These are phyloP conservation scores for Verticillium nonalfalfae DNA, from an alignment of 2,329 filamentous ascomycete species.

Conservation along the genomic window DNA sequence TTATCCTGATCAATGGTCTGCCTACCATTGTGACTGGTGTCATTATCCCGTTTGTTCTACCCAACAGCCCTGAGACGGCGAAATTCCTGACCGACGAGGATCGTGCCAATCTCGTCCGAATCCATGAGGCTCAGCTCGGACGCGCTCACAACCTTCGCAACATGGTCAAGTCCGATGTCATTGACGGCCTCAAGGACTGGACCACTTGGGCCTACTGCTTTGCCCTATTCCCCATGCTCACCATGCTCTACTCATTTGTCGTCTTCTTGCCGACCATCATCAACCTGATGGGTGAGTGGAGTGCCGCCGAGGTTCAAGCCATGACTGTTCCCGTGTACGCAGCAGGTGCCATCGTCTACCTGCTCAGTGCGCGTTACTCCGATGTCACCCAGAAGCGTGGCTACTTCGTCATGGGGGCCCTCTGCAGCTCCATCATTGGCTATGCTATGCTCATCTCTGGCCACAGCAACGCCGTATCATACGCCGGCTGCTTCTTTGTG, in stretches of 20 bases:
- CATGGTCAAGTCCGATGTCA: constrained; percentile 43
- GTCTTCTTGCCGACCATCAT: constrained; percentile 68
- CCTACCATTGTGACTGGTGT: constrained; percentile 49
- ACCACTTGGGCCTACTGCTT: constrained; percentile 55
- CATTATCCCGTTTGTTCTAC: constrained; percentile 47
- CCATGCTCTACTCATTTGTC: constrained; percentile 61
- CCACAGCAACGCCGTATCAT: constrained; percentile 49
- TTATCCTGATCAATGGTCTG: constrained; percentile 53
- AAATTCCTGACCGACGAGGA: constrained; percentile 33
- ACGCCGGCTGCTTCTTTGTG: constrained; percentile 56
- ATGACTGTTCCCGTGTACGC: constrained; percentile 64
- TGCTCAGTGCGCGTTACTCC: constrained; percentile 49
- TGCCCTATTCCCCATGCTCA: constrained; percentile 55
- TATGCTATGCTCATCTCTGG: constrained; percentile 53
- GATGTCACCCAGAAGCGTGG: constrained; percentile 52
- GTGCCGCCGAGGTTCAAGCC: constrained; percentile 52
- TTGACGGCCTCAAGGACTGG: constrained; percentile 54
- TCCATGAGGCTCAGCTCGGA: constrained; percentile 40
- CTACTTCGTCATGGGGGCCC: constrained; percentile 43
- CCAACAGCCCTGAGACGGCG: constrained; percentile 53
- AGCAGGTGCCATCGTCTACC: constrained; percentile 54
- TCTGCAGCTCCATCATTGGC: constrained; percentile 46
- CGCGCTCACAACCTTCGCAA: constrained; percentile 13
- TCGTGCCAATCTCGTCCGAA: constrained; percentile 42
- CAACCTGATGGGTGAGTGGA: constrained; percentile 50